phyloP scores from a whole-genome alignment of 768 basidiomycete genomes.

The Coprinopsis cinerea region DNA sequence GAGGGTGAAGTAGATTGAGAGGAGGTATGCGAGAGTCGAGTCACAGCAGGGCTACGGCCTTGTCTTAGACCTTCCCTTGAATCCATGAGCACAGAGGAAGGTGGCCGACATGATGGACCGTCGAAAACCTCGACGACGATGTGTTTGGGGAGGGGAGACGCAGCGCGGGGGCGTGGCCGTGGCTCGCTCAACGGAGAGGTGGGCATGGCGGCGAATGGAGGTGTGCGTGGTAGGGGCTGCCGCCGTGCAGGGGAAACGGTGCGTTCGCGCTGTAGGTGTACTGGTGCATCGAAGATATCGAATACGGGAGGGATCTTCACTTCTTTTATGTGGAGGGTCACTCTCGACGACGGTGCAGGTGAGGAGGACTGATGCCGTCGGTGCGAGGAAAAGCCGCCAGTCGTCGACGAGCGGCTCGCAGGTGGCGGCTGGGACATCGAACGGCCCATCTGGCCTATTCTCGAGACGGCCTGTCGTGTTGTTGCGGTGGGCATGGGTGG shows the following conservation, averaged over 20 bases:
- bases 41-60: not conserved
- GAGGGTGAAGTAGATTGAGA: not conserved
- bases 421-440: not conserved
- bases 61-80: not conserved
- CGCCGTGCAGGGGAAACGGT: slow-evolving; percentile 17
- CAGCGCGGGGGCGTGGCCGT: not conserved
- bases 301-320: slow-evolving; percentile 30
- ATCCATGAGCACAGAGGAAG: not conserved
- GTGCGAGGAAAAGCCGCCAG: too few relatives aligned
- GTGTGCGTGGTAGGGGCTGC: slow-evolving; percentile 7
- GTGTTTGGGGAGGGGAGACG: not conserved
- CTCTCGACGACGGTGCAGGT: too few relatives aligned
- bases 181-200: slow-evolving; percentile 7
- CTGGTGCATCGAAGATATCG: slow-evolving; percentile 49
- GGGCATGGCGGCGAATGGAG: slow-evolving; percentile 14
- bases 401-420: not conserved
- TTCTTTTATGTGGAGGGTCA: slow-evolving; percentile 19
- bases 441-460: not conserved
- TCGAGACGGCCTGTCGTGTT: not conserved
- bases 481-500: not conserved
- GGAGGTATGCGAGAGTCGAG: too few relatives aligned
- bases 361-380: too few relatives aligned
- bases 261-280: slow-evolving; percentile 29
- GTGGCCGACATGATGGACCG: slow-evolving; percentile 8
- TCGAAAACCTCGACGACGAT: slow-evolving; percentile 29